These are phyloP conservation scores for Cercospora sp. DNA, from an alignment of 2,329 filamentous ascomycete genomes.

Conservation along the genomic window DNA sequence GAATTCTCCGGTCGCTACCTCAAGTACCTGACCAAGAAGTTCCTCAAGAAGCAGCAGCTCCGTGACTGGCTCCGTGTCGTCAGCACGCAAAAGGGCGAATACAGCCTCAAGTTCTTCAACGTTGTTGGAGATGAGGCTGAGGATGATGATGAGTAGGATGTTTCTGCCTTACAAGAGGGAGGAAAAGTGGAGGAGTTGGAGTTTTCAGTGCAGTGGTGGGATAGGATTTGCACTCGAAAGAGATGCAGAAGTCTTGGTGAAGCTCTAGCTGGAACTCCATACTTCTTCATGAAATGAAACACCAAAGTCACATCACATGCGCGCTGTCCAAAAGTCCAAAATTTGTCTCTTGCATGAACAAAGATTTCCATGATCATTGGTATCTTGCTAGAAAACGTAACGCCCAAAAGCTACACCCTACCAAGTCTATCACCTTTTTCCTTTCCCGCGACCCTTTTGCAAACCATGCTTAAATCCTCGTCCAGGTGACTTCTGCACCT, in stretches of 20 bases:
- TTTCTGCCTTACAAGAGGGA: neutral
- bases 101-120: constrained; percentile 99
- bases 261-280: constrained; percentile 1
- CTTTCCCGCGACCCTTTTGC: constrained; percentile 23
- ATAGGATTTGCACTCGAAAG: neutral
- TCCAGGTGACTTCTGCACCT: constrained; percentile 26
- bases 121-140: constrained; percentile 97
- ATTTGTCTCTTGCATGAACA: neutral
- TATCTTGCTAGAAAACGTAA: neutral
- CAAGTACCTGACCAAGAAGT: constrained; percentile 99
- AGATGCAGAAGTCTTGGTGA: neutral
- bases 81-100: constrained; percentile 95
- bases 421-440: constrained; percentile 7
- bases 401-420: neutral
- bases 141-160: constrained; percentile 91
- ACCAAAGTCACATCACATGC: neutral
- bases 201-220: neutral
- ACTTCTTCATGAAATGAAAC: neutral
- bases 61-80: constrained; percentile 99
- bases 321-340: neutral
- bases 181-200: neutral
- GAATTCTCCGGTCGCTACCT: constrained; percentile 98
- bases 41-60: constrained; percentile 99
- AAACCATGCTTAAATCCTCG: constrained; percentile 29
- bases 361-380: constrained; percentile 3